Evolutionary conservation across 1,284 basidiomycete species (phyloP).

Genomic region (Cronartium ribicola): DNA sequence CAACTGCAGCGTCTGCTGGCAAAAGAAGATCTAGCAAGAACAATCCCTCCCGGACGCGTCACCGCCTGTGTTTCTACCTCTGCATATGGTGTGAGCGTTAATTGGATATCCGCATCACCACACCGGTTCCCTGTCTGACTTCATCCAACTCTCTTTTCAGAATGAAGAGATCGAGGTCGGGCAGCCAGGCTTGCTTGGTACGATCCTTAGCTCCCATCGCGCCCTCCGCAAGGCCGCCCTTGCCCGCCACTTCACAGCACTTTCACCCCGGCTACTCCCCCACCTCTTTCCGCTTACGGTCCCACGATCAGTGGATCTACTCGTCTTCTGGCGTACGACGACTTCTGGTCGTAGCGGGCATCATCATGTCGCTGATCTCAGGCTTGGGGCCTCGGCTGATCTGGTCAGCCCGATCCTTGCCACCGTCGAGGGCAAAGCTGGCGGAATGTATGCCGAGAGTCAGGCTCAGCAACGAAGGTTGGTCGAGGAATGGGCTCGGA

Average conservation of each 20-base stretch:
- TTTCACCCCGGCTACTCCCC: conserved; percentile 58
- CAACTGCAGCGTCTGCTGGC: conserved; percentile 15
- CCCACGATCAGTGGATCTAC: conserved; percentile 65
- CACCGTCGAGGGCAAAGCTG: conserved; percentile 63
- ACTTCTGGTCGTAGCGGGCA: conserved; percentile 60
- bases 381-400: conserved; percentile 64
- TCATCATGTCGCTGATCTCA: conserved; percentile 60
- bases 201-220: conserved; percentile 56
- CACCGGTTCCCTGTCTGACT: not conserved
- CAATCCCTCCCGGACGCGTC: not conserved
- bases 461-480: conserved; percentile 66
- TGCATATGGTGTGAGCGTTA: conserved; percentile 15
- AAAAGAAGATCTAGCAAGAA: conserved; percentile 4
- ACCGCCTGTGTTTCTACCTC: conserved; percentile 2
- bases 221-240: conserved; percentile 53
- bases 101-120: not conserved
- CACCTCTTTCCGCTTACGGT: conserved; percentile 73
- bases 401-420: conserved; percentile 59
- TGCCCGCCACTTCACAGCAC: conserved; percentile 59
- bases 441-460: conserved; percentile 82
- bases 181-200: conserved; percentile 50
- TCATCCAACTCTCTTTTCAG: not conserved
- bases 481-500: conserved; percentile 62
- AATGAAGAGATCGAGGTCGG: conserved; percentile 40
- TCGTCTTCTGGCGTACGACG: conserved; percentile 69